Base-by-base conservation (phyloP, 2,329 filamentous ascomycete species). In the Curvularia lunata region DNA sequence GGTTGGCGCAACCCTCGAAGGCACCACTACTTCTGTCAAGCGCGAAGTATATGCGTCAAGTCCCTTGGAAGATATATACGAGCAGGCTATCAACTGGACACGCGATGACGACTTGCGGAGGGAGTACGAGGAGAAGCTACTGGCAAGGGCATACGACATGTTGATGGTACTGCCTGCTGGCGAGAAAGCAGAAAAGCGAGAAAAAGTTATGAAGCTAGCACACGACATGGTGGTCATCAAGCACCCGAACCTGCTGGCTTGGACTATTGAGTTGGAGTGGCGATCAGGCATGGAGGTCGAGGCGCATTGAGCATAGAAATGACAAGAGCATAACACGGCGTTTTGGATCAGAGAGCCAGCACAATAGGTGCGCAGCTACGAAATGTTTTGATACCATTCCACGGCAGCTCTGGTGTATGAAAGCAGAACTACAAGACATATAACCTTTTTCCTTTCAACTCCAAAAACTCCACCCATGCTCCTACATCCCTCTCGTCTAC, bases 191-290 rank as follows among this genome's bases (percentile, higher is more conserved):
- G 77, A 81, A 18, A 92, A 96, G 75, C 85, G 91, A 25, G 81
- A 86, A 34, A 88, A 90, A 62, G 89, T 97, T 0, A 78, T 90
- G 68, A 88, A 90, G 58, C 81, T 95, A 51, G 92, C 94, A 0
- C 87, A 88, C 62, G 95, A 94, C 60, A 97, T 99, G 91, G 94
- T 99, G 59, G 91, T 97, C 58, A 95, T 99, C 74, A 93, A 94
- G 68, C 92, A 98, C 67, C 91, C 92, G 0, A 97, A 89, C 77
- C 86, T 89, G 62, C 83, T 96, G 16, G 95, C 95, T 0, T 99
- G 96, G 96, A 89, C 92, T 68, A 89, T 97, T 59, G 85, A 90
- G 28, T 82, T 99, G 57, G 91, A 98, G 71, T 98, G 94, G 91
- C 86, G 90, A 65, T 93, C 67, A 7, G 69, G 69, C 5, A 56